Conservation (phyloP, 768 basidiomycete species). For the Tricholoma bakamatsutake region DNA sequence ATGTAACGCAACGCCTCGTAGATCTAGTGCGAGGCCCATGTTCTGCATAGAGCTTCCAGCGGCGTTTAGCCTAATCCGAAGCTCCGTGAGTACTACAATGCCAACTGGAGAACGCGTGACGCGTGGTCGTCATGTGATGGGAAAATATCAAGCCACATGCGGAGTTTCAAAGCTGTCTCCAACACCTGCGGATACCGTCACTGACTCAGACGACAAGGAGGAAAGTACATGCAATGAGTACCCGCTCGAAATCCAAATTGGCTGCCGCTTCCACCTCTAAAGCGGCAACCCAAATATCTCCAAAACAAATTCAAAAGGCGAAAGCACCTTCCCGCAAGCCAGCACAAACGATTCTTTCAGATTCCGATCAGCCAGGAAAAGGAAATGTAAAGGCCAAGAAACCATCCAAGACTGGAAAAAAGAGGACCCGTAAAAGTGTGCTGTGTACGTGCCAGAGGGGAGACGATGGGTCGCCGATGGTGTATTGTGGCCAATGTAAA, state of each 20-base stretch:
- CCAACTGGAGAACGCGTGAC: neutral
- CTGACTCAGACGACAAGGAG: neutral
- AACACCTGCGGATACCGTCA: neutral
- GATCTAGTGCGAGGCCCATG: neutral
- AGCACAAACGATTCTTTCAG: conserved; percentile 5
- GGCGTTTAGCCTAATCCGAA: neutral
- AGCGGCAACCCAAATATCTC: conserved; percentile 4
- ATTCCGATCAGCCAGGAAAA: conserved; percentile 17
- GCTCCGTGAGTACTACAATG: neutral
- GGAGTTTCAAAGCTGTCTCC: conserved; percentile 2
- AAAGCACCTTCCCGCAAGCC: conserved; percentile 10
- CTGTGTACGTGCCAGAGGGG: conserved; percentile 63
- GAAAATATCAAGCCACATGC: conserved; percentile 1
- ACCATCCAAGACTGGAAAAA: conserved; percentile 5
- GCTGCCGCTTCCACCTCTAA: conserved; percentile 18
- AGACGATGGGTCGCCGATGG: conserved; percentile 80
- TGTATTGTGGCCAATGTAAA: conserved; percentile 61
- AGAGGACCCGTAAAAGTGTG: conserved; percentile 14
- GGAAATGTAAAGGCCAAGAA: conserved; percentile 19
- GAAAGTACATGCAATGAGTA: conserved; percentile 29
- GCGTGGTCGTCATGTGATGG: conserved; percentile 4
- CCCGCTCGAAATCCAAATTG: conserved; percentile 39
- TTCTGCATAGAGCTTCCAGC: neutral
- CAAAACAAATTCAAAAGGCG: conserved; percentile 10
- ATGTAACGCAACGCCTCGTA: neutral